Evolutionary conservation across 306 rosid genomes (phyloP).

Genomic region (Pyrus betulifolia): DNA sequence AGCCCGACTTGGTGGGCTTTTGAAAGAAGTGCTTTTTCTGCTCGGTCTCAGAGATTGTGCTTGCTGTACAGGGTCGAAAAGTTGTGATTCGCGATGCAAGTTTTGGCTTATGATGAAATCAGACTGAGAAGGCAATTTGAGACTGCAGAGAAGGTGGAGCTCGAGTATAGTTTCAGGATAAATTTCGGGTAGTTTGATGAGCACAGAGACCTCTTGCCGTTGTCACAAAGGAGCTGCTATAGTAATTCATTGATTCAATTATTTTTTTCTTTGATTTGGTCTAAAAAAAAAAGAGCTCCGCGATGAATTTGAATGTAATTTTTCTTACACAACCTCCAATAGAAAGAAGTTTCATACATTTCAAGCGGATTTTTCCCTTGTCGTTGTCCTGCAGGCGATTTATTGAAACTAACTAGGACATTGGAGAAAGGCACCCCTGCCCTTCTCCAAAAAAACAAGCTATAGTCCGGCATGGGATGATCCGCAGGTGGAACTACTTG

Average conservation of each 20-base stretch:
- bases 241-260: slow-evolving; percentile 39
- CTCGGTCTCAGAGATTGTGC: slow-evolving; percentile 21
- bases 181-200: slow-evolving; percentile 15
- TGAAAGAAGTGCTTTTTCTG: slow-evolving; percentile 26
- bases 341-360: slow-evolving; percentile 21
- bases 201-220: slow-evolving; percentile 31
- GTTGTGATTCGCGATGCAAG: slow-evolving; percentile 13
- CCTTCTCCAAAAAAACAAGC: no score
- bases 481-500: slow-evolving; percentile 15
- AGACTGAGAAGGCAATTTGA: slow-evolving; percentile 3
- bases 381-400: no score
- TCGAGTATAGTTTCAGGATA: background rate
- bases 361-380: background rate
- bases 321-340: slow-evolving; percentile 17
- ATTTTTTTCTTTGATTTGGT: no score
- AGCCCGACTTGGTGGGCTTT: slow-evolving; percentile 18
- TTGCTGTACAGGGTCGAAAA: slow-evolving; percentile 29
- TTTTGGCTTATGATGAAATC: slow-evolving; percentile 20
- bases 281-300: no score
- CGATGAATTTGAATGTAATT: slow-evolving; percentile 27
- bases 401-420: no score
- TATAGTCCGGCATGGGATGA: no score
- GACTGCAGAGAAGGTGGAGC: slow-evolving; percentile 18
- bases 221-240: slow-evolving; percentile 20
- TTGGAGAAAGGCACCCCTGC: no score